Percentiles rank a stretch among this genome's conserved stretches.
Conservation (phyloP, 2,329 filamentous ascomycete species). For the Fusarium circinatum region DNA sequence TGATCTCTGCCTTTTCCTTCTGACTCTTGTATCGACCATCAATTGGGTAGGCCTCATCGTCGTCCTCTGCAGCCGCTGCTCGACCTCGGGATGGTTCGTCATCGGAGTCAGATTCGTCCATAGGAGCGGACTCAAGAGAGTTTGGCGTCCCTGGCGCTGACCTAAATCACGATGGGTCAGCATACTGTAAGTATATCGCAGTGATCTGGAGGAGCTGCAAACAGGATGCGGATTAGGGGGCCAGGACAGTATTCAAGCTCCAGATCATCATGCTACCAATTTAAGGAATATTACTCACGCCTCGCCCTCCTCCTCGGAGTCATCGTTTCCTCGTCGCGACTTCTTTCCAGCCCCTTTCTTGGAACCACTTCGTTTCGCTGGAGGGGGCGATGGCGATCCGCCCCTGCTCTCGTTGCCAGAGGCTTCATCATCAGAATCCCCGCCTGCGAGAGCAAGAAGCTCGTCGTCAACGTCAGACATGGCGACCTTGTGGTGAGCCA, state of each 20-base stretch:
- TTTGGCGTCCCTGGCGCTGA: constrained; percentile 75
- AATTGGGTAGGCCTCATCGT: constrained; percentile 79
- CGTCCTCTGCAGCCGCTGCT: constrained; percentile 60
- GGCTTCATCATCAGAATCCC: constrained; percentile 71
- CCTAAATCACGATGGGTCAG: constrained; percentile 56
- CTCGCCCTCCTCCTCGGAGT: constrained; percentile 72
- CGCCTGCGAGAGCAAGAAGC: constrained; percentile 90
- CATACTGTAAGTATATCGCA: background rate
- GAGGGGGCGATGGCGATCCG: constrained; percentile 63
- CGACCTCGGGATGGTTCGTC: constrained; percentile 58
- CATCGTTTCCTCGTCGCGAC: constrained; percentile 56
- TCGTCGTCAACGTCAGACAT: constrained; percentile 96
- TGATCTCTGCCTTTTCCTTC: constrained; percentile 80
- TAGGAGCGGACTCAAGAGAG: constrained; percentile 83
- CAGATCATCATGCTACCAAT: background rate
- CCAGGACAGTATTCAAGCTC: background rate
- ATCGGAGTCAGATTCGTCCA: constrained; percentile 86
- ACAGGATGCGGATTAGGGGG: background rate
- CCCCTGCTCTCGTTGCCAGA: constrained; percentile 64
- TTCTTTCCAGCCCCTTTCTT: constrained; percentile 55
- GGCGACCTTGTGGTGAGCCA: constrained; percentile 39
- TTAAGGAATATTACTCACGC: constrained; percentile 50
- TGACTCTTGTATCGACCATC: constrained; percentile 85
- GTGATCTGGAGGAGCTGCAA: background rate
- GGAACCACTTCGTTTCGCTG: constrained; percentile 47